Conservation (phyloP, 495 filamentous ascomycete species). For the Glutinoglossum americanum region DNA sequence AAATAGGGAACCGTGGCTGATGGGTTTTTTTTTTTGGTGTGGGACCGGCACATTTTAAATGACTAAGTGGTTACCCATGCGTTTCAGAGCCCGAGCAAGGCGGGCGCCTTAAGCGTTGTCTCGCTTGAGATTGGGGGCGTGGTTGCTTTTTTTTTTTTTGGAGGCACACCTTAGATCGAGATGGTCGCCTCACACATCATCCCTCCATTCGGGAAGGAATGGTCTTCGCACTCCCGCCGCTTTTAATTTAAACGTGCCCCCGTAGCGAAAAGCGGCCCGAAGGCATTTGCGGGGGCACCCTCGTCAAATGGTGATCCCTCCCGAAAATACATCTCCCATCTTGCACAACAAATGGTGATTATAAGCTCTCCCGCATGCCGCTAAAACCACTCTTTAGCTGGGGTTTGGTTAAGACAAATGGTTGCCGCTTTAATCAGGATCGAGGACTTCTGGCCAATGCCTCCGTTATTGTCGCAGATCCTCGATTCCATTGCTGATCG, state of each 20-base stretch:
- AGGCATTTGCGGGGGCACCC: no score
- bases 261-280: no score
- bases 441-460: no score
- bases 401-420: no score
- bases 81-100: not conserved
- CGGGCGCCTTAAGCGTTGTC: not conserved
- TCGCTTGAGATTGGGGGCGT: not conserved
- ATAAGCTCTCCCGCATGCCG: no score
- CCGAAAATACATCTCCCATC: no score
- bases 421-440: no score
- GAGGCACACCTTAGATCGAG: not conserved
- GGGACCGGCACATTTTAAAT: not conserved
- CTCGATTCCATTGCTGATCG: not conserved
- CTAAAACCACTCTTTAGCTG: no score
- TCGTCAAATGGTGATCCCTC: no score
- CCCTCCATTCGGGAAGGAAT: not conserved
- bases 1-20: not conserved
- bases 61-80: not conserved
- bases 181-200: not conserved
- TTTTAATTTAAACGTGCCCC: no score
- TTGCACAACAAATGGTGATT: no score
- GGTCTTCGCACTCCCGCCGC: not conserved
- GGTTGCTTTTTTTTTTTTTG: not conserved
- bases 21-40: not conserved
- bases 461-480: no score